Percentiles rank a stretch among this genome's conserved stretches.
These are phyloP conservation scores for Diaporthe caulivora DNA, from an alignment of 2,329 filamentous ascomycete species.

Conservation along the genomic window DNA sequence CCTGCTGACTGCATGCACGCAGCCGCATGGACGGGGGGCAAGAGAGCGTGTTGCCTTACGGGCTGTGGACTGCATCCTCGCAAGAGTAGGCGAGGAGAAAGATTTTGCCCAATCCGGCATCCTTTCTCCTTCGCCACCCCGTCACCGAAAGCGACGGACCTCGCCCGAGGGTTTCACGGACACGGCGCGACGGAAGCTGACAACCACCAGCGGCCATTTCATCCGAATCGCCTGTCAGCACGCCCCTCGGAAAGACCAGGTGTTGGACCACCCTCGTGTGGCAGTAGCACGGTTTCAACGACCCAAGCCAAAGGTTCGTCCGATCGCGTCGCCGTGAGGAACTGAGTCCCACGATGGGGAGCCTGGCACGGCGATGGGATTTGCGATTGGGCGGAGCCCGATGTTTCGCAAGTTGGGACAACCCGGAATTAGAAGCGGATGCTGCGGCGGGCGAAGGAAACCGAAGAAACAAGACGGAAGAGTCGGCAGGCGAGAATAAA, in stretches of 20 bases:
- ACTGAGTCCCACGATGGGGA: background rate
- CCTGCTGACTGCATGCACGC: background rate
- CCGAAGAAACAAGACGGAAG: background rate
- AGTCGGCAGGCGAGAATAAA: background rate
- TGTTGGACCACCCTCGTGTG: background rate
- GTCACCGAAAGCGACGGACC: background rate
- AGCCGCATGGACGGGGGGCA: background rate
- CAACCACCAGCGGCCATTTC: background rate
- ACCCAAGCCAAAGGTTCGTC: constrained; percentile 19
- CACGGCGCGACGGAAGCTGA: background rate
- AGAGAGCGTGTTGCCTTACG: background rate
- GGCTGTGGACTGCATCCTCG: background rate
- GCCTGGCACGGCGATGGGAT: background rate
- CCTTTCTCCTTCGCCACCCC: background rate
- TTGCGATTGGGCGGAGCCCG: constrained; percentile 23
- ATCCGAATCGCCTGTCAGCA: background rate
- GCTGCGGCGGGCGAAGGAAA: background rate
- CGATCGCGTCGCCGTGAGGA: background rate
- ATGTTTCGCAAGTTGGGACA: constrained; percentile 29
- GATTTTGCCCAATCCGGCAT: background rate
- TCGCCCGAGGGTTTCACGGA: constrained; percentile 12
- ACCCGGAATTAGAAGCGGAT: constrained; percentile 13
- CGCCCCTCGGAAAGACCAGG: background rate
- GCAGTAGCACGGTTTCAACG: constrained; percentile 23
- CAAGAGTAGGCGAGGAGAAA: background rate